Base-by-base conservation (phyloP, 2,329 filamentous ascomycete species). In the Capronia epimyces region DNA sequence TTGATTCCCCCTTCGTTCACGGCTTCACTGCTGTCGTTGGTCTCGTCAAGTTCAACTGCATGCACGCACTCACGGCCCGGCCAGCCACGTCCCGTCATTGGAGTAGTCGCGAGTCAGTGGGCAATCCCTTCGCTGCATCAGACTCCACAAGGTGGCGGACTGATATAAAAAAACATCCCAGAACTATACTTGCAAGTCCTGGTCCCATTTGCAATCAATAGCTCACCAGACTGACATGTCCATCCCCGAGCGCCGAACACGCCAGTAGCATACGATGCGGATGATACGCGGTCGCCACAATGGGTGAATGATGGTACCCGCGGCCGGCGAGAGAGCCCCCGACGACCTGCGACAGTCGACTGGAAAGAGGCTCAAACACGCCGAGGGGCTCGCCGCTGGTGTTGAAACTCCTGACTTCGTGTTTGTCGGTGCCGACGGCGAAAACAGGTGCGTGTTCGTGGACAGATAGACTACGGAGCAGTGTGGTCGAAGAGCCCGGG, bases 371-470 rank as follows among this genome's bases (percentile, higher is more conserved):
- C 67, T 97, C 90, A 57, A 93, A 81, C 16, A 82, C 83, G 4
- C 87, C 93, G 42, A 97, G 81, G 59, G 87, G 80, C 47, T 77
- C 78, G 27, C 89, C 88, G 53, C 86, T 86, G 52, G 93, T 83
- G 70, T 95, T 96, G 76, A 93, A 96, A 16, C 95, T 83, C 69
- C 94, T 94, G 63, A 97, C 88, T 20, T 83, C 80, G 65, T 95
- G 90, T 43, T 86, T 80, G 49, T 89, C 90, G 21, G 89, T 93
- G 62, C 93, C 93, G 55, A 90, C 82, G 61, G 89, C 89, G 73
- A 98, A 96, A 10, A 98, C 90, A 21, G 93, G 93, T 47, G 95
- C 81, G 69, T 98, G 93, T 69, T 98, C 93, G 67, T 98, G 93
- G 36, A 93, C 90, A 66, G 87, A 93, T 50, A 95, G 79, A 15